Base-by-base conservation (phyloP, 805 yeast genomes). In the Saccharomycopsis fermentans region DNA sequence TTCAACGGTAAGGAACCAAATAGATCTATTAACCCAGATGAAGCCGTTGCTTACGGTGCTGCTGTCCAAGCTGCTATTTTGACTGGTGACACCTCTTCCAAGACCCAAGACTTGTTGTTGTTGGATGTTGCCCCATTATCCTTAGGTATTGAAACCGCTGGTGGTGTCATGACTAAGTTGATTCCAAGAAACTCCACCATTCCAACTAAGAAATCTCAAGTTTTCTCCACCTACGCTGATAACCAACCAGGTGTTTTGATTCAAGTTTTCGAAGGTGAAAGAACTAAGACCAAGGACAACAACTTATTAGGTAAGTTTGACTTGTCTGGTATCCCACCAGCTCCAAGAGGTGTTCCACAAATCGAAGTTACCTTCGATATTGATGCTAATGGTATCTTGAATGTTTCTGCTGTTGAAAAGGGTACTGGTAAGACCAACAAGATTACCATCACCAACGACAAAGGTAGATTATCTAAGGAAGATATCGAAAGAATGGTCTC, bases 181-280 rank as follows among this genome's bases (percentile, higher is more conserved):
- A 92, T 92, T 70, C 96, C 97, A 80, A 87, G 99, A 83, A 92
- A 92, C 87, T 87, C 97, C 62, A 91, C 98, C 64, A 90, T 92
- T 69, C 99, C 99, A 79, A 88, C 97, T 74, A 92, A 91, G 86
- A 92, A 92, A 81, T 90, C 97, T 58, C 97, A 91, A 82, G 85
- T 86, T 67, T 92, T 92, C 90, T 90, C 97, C 65, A 92, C 99
- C 69, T 90, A 89, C 76, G 94, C 97, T 70, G 98, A 92, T 77
- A 91, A 92, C 87, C 99, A 92, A 81, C 97, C 98, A 71, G 97
- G 97, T 87, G 98, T 92, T 68, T 82, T 91, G 79, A 92, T 92
- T 77, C 98, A 91, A 56, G 97, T 91, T 66, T 91, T 78, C 70
- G 97, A 91, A 81, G 98, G 98, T 86, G 98, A 91, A 82, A 89